phyloP scores from a whole-genome alignment of 257 asterid species.

The Penstemon davidsonii region DNA sequence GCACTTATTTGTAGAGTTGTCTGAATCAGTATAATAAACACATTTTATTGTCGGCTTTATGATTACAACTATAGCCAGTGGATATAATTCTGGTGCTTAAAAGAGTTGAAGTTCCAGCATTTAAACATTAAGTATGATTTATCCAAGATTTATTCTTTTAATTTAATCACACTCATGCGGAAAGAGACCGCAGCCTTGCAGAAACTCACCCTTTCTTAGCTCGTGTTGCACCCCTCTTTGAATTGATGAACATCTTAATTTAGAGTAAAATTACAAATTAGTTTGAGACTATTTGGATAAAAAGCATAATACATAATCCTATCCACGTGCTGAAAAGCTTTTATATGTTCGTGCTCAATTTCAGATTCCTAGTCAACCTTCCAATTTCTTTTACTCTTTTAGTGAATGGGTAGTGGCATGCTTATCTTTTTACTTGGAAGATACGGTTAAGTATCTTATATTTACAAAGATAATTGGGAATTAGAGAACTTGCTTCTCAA shows the following conservation, averaged over 20 bases:
- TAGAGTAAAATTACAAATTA: background rate
- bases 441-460: constrained; percentile 6
- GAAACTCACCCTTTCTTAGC: background rate
- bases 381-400: background rate
- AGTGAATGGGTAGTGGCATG: background rate
- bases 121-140: background rate
- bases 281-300: background rate
- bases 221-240: background rate
- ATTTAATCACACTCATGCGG: background rate
- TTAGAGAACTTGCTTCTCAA: constrained; percentile 15
- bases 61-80: too few relatives aligned
- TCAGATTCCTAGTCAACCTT: constrained; percentile 10
- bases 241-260: constrained; percentile 9
- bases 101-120: background rate
- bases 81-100: background rate
- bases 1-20: constrained; percentile 2
- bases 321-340: background rate
- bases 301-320: background rate
- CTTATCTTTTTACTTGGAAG: background rate
- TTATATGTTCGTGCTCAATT: background rate
- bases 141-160: constrained; percentile 9
- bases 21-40: background rate
- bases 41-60: constrained; percentile 6
- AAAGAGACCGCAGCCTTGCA: background rate
- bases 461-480: background rate